A percentile compares a stretch with the other conserved stretches of the same genome.
Evolutionary conservation across 495 filamentous ascomycete species (phyloP).

Genomic region (Wilcoxina mikolae): DNA sequence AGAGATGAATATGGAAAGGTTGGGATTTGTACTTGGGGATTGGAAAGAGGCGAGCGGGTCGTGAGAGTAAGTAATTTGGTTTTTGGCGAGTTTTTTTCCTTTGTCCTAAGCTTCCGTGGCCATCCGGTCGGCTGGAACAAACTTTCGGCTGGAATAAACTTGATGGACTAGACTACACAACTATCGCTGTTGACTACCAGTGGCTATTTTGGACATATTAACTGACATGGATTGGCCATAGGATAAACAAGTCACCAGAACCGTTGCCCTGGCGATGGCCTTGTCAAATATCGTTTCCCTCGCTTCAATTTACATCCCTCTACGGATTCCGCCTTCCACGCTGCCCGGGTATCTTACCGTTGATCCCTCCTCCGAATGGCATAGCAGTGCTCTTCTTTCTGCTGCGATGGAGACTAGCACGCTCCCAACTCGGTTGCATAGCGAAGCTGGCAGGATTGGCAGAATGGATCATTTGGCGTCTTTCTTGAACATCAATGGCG

Average conservation of each 20-base stretch:
- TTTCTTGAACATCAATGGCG: slow-evolving; percentile 58
- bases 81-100: background rate
- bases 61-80: slow-evolving; percentile 38
- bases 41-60: slow-evolving; percentile 47
- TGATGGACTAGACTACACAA: background rate
- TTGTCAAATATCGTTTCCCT: slow-evolving; percentile 31
- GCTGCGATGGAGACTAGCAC: slow-evolving; percentile 66
- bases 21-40: slow-evolving; percentile 70
- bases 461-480: slow-evolving; percentile 51
- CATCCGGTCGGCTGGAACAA: background rate
- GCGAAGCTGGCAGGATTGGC: slow-evolving; percentile 32
- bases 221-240: slow-evolving; percentile 14
- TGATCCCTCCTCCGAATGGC: slow-evolving; percentile 58
- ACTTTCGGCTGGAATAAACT: too few relatives aligned
- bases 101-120: background rate
- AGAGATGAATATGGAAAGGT: slow-evolving; percentile 85
- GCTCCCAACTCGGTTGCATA: slow-evolving; percentile 57
- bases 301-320: slow-evolving; percentile 64
- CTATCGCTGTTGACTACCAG: background rate
- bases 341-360: slow-evolving; percentile 48
- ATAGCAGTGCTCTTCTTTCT: slow-evolving; percentile 61
- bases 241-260: slow-evolving; percentile 35
- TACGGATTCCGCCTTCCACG: slow-evolving; percentile 43
- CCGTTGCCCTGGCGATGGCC: slow-evolving; percentile 23
- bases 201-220: background rate